Conservation (phyloP, 1,139 yeast genomes). For the Blastobotrys aristatus region DNA sequence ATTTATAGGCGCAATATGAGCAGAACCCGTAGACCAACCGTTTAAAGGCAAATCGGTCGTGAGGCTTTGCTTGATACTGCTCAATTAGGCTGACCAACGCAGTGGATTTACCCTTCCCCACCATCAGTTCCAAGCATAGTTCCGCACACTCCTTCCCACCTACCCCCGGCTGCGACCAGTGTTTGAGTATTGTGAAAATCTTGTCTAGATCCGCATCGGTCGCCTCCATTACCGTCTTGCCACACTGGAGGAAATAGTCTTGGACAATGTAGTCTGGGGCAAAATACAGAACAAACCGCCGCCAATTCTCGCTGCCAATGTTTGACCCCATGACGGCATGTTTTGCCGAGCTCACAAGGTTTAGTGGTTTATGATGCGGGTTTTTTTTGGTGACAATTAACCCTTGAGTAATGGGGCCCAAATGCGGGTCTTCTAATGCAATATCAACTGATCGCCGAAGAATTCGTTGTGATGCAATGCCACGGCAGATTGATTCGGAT, state of each 20-base stretch:
- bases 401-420: background rate
- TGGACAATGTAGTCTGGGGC: background rate
- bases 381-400: constrained; percentile 1
- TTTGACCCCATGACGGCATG: background rate
- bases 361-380: background rate
- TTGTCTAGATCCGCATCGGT: background rate
- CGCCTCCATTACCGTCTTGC: background rate
- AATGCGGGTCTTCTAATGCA: background rate
- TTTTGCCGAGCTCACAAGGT: background rate
- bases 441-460: background rate
- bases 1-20: background rate
- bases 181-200: no score
- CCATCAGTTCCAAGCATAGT: no score
- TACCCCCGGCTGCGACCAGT: no score
- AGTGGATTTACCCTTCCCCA: background rate
- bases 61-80: background rate
- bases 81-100: background rate
- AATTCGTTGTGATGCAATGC: background rate
- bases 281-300: background rate
- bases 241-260: background rate
- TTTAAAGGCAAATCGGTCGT: background rate
- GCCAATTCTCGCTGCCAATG: background rate
- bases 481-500: background rate
- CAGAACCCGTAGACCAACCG: background rate
- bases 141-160: no score